Percentiles rank a stretch among this genome's conserved stretches.
Evolutionary conservation across 2,329 filamentous ascomycete genomes (phyloP).

Genomic region (Sporothrix pseudoabietina): DNA sequence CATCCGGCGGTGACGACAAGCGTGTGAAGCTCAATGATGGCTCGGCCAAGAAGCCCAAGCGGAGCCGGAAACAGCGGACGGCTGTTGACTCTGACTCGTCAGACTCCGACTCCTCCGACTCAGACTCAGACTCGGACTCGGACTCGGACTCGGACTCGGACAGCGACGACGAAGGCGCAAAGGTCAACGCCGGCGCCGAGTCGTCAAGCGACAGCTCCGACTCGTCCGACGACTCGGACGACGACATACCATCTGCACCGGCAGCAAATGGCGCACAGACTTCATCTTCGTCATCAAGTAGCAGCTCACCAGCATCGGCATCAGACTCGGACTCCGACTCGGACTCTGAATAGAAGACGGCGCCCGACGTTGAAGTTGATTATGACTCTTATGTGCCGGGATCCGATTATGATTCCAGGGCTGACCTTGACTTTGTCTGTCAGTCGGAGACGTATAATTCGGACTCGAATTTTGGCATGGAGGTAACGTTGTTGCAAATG

Average conservation of each 20-base stretch:
- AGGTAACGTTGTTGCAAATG: too few species aligned
- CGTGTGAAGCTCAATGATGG: conserved; percentile 51
- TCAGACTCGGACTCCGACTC: conserved; percentile 29
- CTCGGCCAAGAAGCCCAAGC: conserved; percentile 49
- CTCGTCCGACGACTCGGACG: conserved; percentile 25
- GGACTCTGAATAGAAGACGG: conserved; percentile 15
- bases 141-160: conserved; percentile 34
- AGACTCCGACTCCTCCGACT: conserved; percentile 43
- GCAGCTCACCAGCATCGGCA: conserved; percentile 25
- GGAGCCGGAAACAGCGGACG: conserved; percentile 56
- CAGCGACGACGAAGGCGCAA: conserved; percentile 9
- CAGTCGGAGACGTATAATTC: too few species aligned
- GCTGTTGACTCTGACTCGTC: conserved; percentile 43
- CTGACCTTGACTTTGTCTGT: too few species aligned
- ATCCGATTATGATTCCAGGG: too few species aligned
- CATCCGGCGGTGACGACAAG: conserved; percentile 40
- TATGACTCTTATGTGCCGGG: background rate
- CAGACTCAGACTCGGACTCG: conserved; percentile 39
- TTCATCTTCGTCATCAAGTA: conserved; percentile 44
- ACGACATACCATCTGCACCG: conserved; percentile 21
- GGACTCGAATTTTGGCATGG: too few species aligned
- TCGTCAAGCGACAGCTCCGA: conserved; percentile 26
- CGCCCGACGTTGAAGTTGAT: background rate
- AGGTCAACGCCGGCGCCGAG: conserved; percentile 34
- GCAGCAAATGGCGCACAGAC: conserved; percentile 38